Evolutionary conservation across 2,329 filamentous ascomycete genomes (phyloP), one percentile per base, ranked within the genome.

Genomic region (Coniochaeta prunicola): DNA sequence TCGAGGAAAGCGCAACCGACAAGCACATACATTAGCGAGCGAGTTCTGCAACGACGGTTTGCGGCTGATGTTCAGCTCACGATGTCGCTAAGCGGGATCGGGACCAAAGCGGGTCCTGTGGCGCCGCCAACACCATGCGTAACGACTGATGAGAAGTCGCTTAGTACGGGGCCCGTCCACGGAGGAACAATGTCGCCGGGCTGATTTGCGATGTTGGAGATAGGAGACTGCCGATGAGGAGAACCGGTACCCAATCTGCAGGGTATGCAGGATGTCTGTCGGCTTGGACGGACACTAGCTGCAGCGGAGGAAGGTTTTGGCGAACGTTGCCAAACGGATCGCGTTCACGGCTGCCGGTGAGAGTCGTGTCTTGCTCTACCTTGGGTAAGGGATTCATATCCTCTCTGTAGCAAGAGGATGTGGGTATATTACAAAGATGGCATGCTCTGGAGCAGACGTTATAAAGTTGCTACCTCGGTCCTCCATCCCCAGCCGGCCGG

Each of bases 401-500:
- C 21, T 50, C 5, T 21, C 19, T 7, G 21, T 17, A 8, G 17
- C 19, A 9, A 30, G 17, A 30, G 4, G 24, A 7, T 12, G 7
- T 13, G 13, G 45, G 45, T 26, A 50, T 28, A 17, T 2, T 28
- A 45, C 40, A 45, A 45, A 13, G 21, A 21, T 15, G 21, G 6
- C 24, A 4, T 30, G 19, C 13, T 3, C 30, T 21, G 45, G 30
- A 26, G 15, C 45, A 2, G 30, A 12, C 4, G 2, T 69, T 65
- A 77, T 38, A 79, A 57, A 58, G 72, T 73, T 30, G 74, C 75
- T 59, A 80, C 70, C 58, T 77, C 75, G 53, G 67, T 71, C 58
- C 73, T 71, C 78, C 78, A 81, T 38, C 77, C 77, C 71, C 75
- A 79, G 8, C 76, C 75, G 36, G 69, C 70, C 21, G 65, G 61